Conservation (phyloP, 1,284 basidiomycete genomes). For the Cryptococcus sp. region DNA sequence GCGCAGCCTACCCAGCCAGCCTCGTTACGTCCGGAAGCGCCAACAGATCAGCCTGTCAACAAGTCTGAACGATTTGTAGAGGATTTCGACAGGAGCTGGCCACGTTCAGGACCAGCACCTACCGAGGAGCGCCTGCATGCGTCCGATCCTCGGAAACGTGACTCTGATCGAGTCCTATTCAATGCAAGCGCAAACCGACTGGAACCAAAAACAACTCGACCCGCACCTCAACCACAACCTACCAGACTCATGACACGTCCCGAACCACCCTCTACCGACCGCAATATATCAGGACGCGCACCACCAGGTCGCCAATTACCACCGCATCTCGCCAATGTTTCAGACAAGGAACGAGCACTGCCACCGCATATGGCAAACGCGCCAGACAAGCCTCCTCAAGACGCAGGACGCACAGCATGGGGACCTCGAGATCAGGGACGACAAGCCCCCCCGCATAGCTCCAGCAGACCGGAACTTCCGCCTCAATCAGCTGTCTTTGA, state of each 20-base stretch:
- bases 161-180: constrained; percentile 61
- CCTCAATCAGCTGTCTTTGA: background rate
- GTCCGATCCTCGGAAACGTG: background rate
- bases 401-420: constrained; percentile 7
- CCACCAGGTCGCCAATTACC: constrained; percentile 26
- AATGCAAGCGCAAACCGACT: constrained; percentile 81
- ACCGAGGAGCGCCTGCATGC: background rate
- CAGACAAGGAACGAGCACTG: constrained; percentile 10
- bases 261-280: constrained; percentile 14
- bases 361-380: constrained; percentile 12
- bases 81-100: constrained; percentile 91
- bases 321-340: constrained; percentile 29
- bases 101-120: constrained; percentile 49
- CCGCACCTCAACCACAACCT: constrained; percentile 23
- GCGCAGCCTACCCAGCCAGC: constrained; percentile 61
- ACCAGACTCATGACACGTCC: constrained; percentile 44
- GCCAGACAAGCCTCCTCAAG: background rate
- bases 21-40: constrained; percentile 33
- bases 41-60: constrained; percentile 35
- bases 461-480: background rate
- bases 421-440: constrained; percentile 41
- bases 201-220: constrained; percentile 53
- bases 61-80: constrained; percentile 53
- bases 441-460: background rate
- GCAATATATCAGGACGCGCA: constrained; percentile 9